Base-by-base conservation (phyloP, 768 basidiomycete species). In the Pleurotus salmoneostramineus region DNA sequence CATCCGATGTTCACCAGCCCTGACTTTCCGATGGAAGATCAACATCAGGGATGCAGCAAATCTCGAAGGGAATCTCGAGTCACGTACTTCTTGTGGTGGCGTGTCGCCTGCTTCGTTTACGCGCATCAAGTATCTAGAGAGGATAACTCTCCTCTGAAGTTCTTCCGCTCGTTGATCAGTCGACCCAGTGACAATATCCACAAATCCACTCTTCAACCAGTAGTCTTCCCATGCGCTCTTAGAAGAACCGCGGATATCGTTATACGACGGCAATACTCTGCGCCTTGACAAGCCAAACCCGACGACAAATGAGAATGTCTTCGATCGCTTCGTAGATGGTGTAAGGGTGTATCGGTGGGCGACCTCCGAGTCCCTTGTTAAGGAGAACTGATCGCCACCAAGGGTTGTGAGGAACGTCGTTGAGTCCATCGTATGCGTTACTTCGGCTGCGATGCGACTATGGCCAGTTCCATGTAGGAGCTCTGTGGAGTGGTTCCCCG, bases 41-140 rank as follows among this genome's bases (percentile, higher is more conserved):
- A 36, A 31, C 11, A 36, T 56, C 3, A 63, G 51, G n/a, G 21
- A 27, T 27, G 21, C 21, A 37, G n/a, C 6, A 8, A 6, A 36
- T 54, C 56, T 56, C 48, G 21, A 58, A 3, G 42, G 43, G 42
- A 15, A n/a, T 7, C 21, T 31, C 10, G 4, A 48, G 50, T 12
- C 31, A 61, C 74, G 55, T 62, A 82, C 82, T 74, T 85, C 83
- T 61, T 85, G 84, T 4, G 83, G 80, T 2, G 83, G 83, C 10
- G 67, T 70, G 62, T 81, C 75, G 0, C 81, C 81, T 4, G 83
- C 84, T 63, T 81, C 82, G 60, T 85, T 85, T 7, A 84, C 81
- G 31, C 78, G 71, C 75, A 84, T 75, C 58, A 83, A 67, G 65
- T 84, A 84, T 43, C 81, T 72, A 36, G 81, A 83, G 37, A 83